Evolutionary conservation across 805 yeast genomes (phyloP).

Genomic region (Candida nemodendra): DNA sequence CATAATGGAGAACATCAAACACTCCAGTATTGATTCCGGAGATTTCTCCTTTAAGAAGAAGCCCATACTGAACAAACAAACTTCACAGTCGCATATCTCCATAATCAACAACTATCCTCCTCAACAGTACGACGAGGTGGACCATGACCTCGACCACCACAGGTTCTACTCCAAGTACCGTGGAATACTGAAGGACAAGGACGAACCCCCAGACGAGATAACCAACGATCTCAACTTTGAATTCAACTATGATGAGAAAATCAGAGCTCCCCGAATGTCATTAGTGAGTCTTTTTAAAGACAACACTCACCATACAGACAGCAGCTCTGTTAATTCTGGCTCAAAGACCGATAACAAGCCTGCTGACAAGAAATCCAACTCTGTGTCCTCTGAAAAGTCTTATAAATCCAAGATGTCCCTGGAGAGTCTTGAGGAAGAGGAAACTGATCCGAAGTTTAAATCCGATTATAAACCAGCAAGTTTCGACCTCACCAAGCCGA

Average conservation of each 20-base stretch:
- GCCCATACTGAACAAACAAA: constrained; percentile 19
- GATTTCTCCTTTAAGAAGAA: constrained; percentile 32
- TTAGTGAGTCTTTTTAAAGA: constrained; percentile 24
- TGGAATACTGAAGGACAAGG: constrained; percentile 32
- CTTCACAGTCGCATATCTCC: constrained; percentile 29
- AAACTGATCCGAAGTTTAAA: not conserved
- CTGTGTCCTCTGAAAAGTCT: not conserved
- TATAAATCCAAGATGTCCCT: constrained; percentile 16
- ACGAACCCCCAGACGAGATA: constrained; percentile 28
- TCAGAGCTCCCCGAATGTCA: constrained; percentile 55
- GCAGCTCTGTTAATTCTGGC: not conserved
- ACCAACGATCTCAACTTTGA: constrained; percentile 28
- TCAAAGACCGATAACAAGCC: constrained; percentile 3
- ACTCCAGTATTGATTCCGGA: no score
- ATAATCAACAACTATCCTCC: constrained; percentile 29
- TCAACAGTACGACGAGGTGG: constrained; percentile 29
- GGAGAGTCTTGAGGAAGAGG: constrained; percentile 21
- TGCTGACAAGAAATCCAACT: not conserved
- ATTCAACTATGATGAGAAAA: constrained; percentile 51
- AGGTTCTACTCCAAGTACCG: constrained; percentile 30
- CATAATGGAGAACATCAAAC: no score
- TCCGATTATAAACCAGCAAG: constrained; percentile 43
- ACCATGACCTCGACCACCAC: constrained; percentile 31
- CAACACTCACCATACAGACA: constrained; percentile 6
- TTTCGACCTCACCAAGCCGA: constrained; percentile 43